These are phyloP conservation scores for Aspergillus panamensis DNA, from an alignment of 495 filamentous ascomycete species.

Conservation along the genomic window DNA sequence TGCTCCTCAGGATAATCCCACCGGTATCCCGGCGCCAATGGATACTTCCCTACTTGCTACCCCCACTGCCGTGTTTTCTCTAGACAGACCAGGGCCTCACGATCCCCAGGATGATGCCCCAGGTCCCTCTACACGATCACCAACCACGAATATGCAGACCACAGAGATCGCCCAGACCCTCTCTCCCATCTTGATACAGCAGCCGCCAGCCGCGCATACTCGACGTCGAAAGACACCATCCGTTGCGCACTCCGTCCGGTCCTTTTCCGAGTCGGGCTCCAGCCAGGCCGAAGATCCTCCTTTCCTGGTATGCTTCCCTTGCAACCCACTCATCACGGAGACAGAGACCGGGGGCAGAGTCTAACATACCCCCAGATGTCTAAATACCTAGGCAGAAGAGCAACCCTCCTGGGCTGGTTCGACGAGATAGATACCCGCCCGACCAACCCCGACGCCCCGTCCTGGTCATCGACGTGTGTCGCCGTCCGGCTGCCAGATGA, in stretches of 20 bases:
- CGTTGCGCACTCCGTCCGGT: background rate
- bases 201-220: background rate
- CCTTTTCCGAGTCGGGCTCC: background rate
- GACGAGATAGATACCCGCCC: background rate
- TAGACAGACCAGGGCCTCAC: background rate
- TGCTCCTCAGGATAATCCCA: background rate
- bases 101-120: background rate
- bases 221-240: background rate
- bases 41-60: background rate
- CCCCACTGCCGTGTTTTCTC: background rate
- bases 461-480: background rate
- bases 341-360: no score
- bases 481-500: background rate
- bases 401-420: constrained; percentile 9
- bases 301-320: background rate
- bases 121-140: background rate
- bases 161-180: background rate
- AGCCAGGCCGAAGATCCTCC: background rate
- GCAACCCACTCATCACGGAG: no score
- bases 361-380: no score
- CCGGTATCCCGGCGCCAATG: background rate
- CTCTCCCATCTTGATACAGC: background rate
- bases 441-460: background rate
- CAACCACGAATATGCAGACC: background rate
- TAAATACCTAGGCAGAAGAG: background rate